A percentile compares a stretch with the other conserved stretches of the same genome.
phyloP scores from a whole-genome alignment of 1,284 basidiomycete species.

The Irpex rosettiformis region DNA sequence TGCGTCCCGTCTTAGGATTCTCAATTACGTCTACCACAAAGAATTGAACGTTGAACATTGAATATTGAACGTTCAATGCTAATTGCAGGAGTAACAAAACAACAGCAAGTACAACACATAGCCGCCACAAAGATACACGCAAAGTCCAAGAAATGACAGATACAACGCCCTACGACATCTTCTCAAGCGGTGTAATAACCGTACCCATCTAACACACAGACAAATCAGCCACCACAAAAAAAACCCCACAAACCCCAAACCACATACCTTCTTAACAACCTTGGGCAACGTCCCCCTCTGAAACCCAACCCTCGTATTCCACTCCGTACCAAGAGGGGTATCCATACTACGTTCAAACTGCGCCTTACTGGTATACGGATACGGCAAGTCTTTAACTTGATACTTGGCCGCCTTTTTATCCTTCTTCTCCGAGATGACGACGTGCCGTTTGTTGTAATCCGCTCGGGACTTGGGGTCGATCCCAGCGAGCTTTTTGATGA shows the following conservation, averaged over 20 bases:
- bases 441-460: slow-evolving; percentile 80
- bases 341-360: slow-evolving; percentile 87
- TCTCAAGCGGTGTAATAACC: slow-evolving; percentile 30
- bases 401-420: slow-evolving; percentile 94
- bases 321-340: slow-evolving; percentile 83
- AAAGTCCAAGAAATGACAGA: not conserved
- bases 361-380: slow-evolving; percentile 84
- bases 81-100: too few relatives aligned
- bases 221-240: not conserved
- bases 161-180: slow-evolving; percentile 12
- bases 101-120: not conserved
- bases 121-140: not conserved
- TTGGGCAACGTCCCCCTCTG: slow-evolving; percentile 81
- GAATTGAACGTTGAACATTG: too few relatives aligned
- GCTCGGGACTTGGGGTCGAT: slow-evolving; percentile 76
- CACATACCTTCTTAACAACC: slow-evolving; percentile 81
- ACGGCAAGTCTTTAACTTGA: slow-evolving; percentile 85
- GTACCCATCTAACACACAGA: slow-evolving; percentile 23
- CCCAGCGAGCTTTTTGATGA: slow-evolving; percentile 81
- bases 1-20: too few relatives aligned
- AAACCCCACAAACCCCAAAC: not conserved
- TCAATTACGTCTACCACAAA: too few relatives aligned
- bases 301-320: slow-evolving; percentile 90
- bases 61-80: too few relatives aligned
- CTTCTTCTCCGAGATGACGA: slow-evolving; percentile 92